phyloP scores from a whole-genome alignment of 2,329 filamentous ascomycete genomes.

The Neodidymelliopsis sp. region DNA sequence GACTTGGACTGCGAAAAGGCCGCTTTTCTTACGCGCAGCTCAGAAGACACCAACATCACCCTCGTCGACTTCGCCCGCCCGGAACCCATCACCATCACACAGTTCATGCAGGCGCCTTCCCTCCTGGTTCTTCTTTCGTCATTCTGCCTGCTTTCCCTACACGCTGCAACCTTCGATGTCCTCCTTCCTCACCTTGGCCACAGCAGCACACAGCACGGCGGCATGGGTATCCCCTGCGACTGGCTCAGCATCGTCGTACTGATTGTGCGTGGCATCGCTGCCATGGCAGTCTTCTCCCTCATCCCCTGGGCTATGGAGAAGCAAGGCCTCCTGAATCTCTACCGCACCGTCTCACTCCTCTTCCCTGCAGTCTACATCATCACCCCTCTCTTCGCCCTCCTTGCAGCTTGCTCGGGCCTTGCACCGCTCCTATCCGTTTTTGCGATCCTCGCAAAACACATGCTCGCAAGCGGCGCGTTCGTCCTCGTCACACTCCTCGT shows the following conservation, averaged over 20 bases:
- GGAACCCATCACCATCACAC: slow-evolving; percentile 53
- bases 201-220: slow-evolving; percentile 53
- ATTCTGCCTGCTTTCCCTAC: slow-evolving; percentile 63
- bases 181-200: slow-evolving; percentile 58
- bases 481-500: slow-evolving; percentile 57
- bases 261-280: slow-evolving; percentile 52
- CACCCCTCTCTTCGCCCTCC: slow-evolving; percentile 50
- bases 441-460: slow-evolving; percentile 54
- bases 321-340: slow-evolving; percentile 53
- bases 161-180: slow-evolving; percentile 61
- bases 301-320: slow-evolving; percentile 49
- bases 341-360: slow-evolving; percentile 50
- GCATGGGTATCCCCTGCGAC: slow-evolving; percentile 56
- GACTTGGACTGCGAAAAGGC: slow-evolving; percentile 55
- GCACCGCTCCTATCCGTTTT: slow-evolving; percentile 49
- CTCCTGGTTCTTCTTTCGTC: slow-evolving; percentile 57
- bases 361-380: slow-evolving; percentile 52
- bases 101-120: slow-evolving; percentile 57
- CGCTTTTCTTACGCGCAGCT: slow-evolving; percentile 53
- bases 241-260: slow-evolving; percentile 54
- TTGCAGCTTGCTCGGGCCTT: slow-evolving; percentile 45
- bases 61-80: slow-evolving; percentile 48
- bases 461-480: slow-evolving; percentile 51
- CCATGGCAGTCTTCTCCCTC: slow-evolving; percentile 47
- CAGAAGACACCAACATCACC: slow-evolving; percentile 45